These are phyloP conservation scores for Populus euphratica DNA, from an alignment of 345 rosid species.

Conservation along the genomic window DNA sequence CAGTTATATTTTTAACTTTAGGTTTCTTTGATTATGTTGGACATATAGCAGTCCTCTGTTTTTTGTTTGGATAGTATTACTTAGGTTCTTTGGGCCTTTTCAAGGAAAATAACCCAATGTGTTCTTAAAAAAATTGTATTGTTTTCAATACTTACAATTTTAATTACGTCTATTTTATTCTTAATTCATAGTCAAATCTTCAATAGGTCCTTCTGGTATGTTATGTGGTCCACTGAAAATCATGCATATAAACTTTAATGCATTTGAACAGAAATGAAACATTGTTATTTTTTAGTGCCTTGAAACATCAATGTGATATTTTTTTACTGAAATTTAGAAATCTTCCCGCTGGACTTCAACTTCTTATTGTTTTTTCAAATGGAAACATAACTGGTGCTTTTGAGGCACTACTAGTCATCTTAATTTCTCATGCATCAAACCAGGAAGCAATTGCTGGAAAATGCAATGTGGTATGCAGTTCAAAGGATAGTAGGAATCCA, in stretches of 20 bases:
- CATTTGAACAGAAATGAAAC: neutral
- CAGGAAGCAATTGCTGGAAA: conserved; percentile 91
- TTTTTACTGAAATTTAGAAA: neutral
- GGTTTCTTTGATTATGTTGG: neutral
- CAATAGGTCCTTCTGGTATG: neutral
- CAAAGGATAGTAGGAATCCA: conserved; percentile 68
- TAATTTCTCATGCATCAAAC: conserved; percentile 9
- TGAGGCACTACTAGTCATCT: neutral
- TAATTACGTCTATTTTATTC: neutral
- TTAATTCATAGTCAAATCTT: neutral
- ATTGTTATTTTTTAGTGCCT: neutral
- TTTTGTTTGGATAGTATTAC: neutral
- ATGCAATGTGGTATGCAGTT: conserved; percentile 77
- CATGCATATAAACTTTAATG: neutral
- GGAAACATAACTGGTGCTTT: neutral
- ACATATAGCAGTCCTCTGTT: neutral
- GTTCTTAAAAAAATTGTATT: neutral
- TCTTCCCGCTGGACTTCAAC: neutral
- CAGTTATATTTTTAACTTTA: neutral
- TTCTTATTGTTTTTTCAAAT: neutral
- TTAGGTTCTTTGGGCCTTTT: neutral
- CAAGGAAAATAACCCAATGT: neutral
- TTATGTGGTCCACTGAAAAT: neutral
- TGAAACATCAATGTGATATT: neutral
- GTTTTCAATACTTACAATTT: neutral